Evolutionary conservation across 192 early-diverging fungal genomes (phyloP), one percentile per base, ranked within the genome.

Genomic region (Funneliformis geosporum): DNA sequence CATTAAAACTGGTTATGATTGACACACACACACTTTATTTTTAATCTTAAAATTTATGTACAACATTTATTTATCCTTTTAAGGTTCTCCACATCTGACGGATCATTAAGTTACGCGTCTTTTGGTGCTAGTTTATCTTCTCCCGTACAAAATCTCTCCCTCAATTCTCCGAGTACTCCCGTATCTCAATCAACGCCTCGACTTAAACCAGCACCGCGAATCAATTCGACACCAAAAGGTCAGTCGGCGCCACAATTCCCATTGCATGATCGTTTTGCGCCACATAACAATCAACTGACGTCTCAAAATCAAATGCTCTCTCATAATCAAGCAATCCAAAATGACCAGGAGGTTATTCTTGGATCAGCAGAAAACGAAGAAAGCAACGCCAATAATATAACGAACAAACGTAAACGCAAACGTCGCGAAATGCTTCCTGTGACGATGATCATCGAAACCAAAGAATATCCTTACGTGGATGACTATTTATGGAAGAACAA

Each of bases 401-500:
- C 44, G 16, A 80, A 70, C 39, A 85, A 85, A 79, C 73, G 86
- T 44, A 87, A 86, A 47, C 85, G 88, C 8, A 87, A 88, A 64
- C 80, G 88, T 64, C 86, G 88, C 25, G 88, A 89, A 76, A 90
- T 90, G 87, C 87, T 88, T 61, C 85, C 89, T 11, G 85, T 90
- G 27, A 90, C 88, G 39, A 85, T 87, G 80, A 88, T 90, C 60
- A 83, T 90, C 27, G 89, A 90, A 71, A 87, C 89, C 3, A 74
- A 69, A 33, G 85, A 90, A 43, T 70, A 69, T 61, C 87, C 89
- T 8, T 85, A 85, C 55, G 18, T 82, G 8, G 89, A 90, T 79
- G 82, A 79, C 11, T 85, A 85, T 76, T 80, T 87, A 21, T 90
- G 89, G 89, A 87, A 86, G 73, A 90, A 90, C 68, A 90, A 90